These are phyloP conservation scores for Xylariaceae sp. DNA, from an alignment of 2,329 filamentous ascomycete genomes.

Conservation along the genomic window DNA sequence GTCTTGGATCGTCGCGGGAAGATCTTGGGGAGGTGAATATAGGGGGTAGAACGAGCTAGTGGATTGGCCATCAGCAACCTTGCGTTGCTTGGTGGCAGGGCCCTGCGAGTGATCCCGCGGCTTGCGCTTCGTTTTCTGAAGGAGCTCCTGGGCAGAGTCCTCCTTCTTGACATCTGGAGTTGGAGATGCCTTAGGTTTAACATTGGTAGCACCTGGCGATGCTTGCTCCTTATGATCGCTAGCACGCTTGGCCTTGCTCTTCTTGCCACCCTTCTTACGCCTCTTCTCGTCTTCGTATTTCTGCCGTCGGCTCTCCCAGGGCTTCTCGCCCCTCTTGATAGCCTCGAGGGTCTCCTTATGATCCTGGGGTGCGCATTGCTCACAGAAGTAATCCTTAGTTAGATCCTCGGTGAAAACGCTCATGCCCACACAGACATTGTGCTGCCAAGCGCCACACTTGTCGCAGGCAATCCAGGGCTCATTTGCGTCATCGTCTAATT, in stretches of 20 bases:
- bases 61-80: constrained; percentile 47
- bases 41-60: constrained; percentile 32
- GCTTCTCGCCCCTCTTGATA: constrained; percentile 73
- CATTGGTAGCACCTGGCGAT: constrained; percentile 38
- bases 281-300: constrained; percentile 59
- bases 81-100: constrained; percentile 46
- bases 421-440: constrained; percentile 92
- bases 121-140: constrained; percentile 51
- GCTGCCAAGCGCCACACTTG: constrained; percentile 88
- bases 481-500: constrained; percentile 74
- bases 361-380: constrained; percentile 77
- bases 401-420: constrained; percentile 71
- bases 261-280: constrained; percentile 57
- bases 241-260: constrained; percentile 56
- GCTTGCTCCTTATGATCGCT: constrained; percentile 57
- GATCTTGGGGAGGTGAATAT: constrained; percentile 48
- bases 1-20: constrained; percentile 47
- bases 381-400: constrained; percentile 85
- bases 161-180: constrained; percentile 31
- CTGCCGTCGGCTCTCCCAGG: constrained; percentile 71
- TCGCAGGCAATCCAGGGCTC: constrained; percentile 97
- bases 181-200: constrained; percentile 37
- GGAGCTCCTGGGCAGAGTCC: constrained; percentile 39
- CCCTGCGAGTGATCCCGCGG: constrained; percentile 52
- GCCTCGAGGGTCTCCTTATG: constrained; percentile 76